Conservation (phyloP, 2,329 filamentous ascomycete genomes). For the Diaporthe vexans region DNA sequence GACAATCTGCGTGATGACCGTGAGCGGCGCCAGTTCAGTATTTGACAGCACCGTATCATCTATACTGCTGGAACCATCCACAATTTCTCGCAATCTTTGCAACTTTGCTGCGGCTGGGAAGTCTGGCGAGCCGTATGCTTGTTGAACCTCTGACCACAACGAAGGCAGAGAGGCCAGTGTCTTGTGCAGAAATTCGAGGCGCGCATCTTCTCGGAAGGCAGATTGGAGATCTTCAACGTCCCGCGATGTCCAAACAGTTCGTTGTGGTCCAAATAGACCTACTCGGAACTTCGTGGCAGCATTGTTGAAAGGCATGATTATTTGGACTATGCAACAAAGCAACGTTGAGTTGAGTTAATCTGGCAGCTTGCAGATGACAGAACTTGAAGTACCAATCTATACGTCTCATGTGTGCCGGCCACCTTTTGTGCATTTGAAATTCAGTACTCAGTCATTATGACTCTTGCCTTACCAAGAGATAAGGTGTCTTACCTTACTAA, state of each 20-base stretch:
- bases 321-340: background rate
- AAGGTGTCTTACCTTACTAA: too few species aligned
- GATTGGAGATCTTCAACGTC: background rate
- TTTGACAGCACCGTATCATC: background rate
- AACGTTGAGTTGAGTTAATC: background rate
- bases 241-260: background rate
- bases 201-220: slow-evolving; percentile 14
- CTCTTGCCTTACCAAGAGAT: background rate
- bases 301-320: slow-evolving; percentile 26
- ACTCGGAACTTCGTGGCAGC: background rate
- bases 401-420: background rate
- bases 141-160: slow-evolving; percentile 11
- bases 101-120: slow-evolving; percentile 9
- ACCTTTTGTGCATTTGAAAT: slow-evolving; percentile 1
- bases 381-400: background rate
- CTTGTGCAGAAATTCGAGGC: slow-evolving; percentile 6
- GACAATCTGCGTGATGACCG: slow-evolving; percentile 26
- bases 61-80: slow-evolving; percentile 4
- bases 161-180: background rate
- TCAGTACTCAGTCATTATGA: background rate
- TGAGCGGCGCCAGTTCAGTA: slow-evolving; percentile 12
- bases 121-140: slow-evolving; percentile 17
- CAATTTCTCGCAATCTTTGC: slow-evolving; percentile 16
- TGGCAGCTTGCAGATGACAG: background rate
- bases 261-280: slow-evolving; percentile 23